Evolutionary conservation across 495 filamentous ascomycete species (phyloP).

Genomic region (Jackrogersella minutella): DNA sequence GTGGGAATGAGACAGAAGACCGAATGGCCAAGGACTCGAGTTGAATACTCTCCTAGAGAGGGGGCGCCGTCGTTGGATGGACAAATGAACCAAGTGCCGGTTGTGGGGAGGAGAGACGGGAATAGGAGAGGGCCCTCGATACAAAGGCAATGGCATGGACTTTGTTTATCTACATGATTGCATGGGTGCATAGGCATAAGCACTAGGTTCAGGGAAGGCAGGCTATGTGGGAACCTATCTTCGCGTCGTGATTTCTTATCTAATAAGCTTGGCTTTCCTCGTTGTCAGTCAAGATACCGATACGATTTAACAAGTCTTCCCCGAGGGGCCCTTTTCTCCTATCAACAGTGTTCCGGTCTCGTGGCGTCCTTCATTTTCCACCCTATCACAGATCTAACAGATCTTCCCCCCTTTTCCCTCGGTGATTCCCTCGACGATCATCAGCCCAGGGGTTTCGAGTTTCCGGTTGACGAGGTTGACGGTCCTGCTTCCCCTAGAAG

Average conservation of each 20-base stretch:
- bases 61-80: neutral
- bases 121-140: neutral
- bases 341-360: neutral
- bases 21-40: neutral
- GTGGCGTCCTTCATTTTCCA: neutral
- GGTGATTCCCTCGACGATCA: neutral
- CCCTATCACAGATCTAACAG: slow-evolving; percentile 29
- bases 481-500: slow-evolving; percentile 63
- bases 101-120: neutral
- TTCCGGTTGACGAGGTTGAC: neutral
- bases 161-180: neutral
- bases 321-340: neutral
- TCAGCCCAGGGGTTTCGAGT: slow-evolving; percentile 7
- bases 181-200: neutral
- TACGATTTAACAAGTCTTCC: slow-evolving; percentile 4
- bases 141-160: neutral
- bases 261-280: slow-evolving; percentile 23
- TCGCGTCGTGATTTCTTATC: slow-evolving; percentile 17
- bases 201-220: neutral
- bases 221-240: slow-evolving; percentile 1
- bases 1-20: neutral
- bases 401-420: neutral
- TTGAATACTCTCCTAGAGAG: neutral
- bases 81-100: neutral
- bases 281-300: slow-evolving; percentile 14